These are phyloP conservation scores for Pythium vanterpoolii DNA, from an alignment of 352 stramenopile genomes.

Conservation along the genomic window DNA sequence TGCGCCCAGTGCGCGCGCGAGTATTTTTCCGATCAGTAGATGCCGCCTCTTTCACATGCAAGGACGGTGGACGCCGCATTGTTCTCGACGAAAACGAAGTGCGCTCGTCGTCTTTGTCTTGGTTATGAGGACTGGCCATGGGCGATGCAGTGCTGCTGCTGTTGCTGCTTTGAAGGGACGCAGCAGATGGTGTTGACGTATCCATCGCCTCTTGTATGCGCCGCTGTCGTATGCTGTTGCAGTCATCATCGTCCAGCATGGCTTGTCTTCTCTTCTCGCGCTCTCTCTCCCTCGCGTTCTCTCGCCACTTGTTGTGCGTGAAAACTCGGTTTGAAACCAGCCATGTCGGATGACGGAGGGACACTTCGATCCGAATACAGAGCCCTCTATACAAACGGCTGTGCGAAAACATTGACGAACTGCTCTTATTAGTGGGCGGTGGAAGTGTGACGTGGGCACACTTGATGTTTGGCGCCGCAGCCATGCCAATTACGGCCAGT, in stretches of 20 bases:
- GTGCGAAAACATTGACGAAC: neutral
- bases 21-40: neutral
- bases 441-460: slow-evolving; percentile 10
- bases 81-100: slow-evolving; percentile 4
- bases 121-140: neutral
- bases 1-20: neutral
- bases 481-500: neutral
- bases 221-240: neutral
- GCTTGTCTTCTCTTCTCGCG: slow-evolving; percentile 1
- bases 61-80: slow-evolving; percentile 1
- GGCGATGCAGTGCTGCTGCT: neutral
- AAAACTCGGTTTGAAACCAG: slow-evolving; percentile 3
- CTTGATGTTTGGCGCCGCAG: neutral
- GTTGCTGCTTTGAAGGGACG: neutral
- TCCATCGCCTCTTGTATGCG: neutral
- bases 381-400: neutral
- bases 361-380: neutral
- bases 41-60: slow-evolving; percentile 5
- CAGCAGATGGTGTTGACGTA: slow-evolving; percentile 12
- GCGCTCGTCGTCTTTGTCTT: neutral
- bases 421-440: neutral
- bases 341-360: neutral
- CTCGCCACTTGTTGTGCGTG: neutral
- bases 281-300: neutral
- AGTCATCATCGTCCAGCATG: slow-evolving; percentile 1